Conservation (phyloP, 768 basidiomycete genomes). For the Calocybe indica region DNA sequence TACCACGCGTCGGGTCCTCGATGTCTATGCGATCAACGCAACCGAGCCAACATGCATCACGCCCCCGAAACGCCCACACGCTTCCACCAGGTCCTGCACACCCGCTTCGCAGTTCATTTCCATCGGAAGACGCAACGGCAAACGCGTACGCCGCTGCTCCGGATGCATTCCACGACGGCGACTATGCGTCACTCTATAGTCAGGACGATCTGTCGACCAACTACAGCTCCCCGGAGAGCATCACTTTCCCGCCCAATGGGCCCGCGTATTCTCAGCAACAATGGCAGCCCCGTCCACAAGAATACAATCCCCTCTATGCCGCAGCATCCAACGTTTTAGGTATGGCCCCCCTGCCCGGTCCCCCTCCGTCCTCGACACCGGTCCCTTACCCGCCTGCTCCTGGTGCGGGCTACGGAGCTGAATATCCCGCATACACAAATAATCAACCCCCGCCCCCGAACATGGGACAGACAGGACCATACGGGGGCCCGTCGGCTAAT, state of each 20-base stretch:
- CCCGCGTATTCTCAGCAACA: not conserved
- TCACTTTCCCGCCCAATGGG: slow-evolving; percentile 13
- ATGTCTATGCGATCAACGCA: slow-evolving; percentile 38
- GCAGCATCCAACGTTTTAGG: slow-evolving; percentile 81
- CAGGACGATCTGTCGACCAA: slow-evolving; percentile 25
- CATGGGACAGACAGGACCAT: slow-evolving; percentile 23
- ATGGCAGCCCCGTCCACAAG: slow-evolving; percentile 26
- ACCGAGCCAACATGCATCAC: slow-evolving; percentile 14
- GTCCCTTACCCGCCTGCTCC: slow-evolving; percentile 11
- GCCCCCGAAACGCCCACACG: slow-evolving; percentile 15
- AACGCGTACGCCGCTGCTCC: no score
- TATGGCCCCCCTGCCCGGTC: slow-evolving; percentile 58
- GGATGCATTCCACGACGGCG: not conserved
- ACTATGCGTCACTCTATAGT: slow-evolving; percentile 22
- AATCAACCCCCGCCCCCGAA: slow-evolving; percentile 23
- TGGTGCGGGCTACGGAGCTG: slow-evolving; percentile 16
- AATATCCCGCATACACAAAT: slow-evolving; percentile 9
- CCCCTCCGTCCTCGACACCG: slow-evolving; percentile 14
- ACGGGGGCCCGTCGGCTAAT: slow-evolving; percentile 6
- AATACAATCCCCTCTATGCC: slow-evolving; percentile 58
- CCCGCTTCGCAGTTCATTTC: slow-evolving; percentile 27
- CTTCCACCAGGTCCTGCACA: slow-evolving; percentile 32
- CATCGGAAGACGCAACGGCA: no score
- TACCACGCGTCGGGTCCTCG: slow-evolving; percentile 51
- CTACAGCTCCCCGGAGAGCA: slow-evolving; percentile 22